Base-by-base conservation (phyloP, 331 rosid genomes). In the Prunus yedoensis region DNA sequence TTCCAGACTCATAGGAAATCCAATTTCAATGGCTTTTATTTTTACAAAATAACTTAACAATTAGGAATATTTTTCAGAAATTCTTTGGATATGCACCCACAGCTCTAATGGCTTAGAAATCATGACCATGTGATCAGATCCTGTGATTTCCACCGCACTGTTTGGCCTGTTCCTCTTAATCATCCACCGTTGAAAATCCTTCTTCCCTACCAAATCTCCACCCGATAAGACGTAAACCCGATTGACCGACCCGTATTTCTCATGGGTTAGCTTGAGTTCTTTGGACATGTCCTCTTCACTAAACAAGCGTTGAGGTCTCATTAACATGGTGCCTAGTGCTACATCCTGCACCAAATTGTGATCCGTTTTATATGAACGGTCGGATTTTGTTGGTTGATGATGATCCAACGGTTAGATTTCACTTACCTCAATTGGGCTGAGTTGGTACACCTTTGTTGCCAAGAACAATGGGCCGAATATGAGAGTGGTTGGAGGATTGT, bases 111-210 rank as follows among this genome's bases (percentile, higher is more conserved):
- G 81, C 53, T 77, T 80, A n/a, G 85, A 83, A 74, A 77, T 74
- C 85, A 85, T 77, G 72, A 75, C 73, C 79, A 77, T 74, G 64
- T 82, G 83, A 61, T 85, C 79, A 1, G 87, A 74, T 54, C 79
- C 79, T 35, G 14, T 41, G 16, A 86, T 73, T 38, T 74, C 59
- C 43, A 75, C 46, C 54, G 80, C 82, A 54, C 11, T 9, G 52
- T 75, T 3, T 13, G 88, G 89, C 35, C 62, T 78, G 41, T 86
- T 83, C 16, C 67, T 77, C 63, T 75, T 17, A 32, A 78, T 53
- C 85, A 81, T 67, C 86, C 79, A 80, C 27, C 16, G 14, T 71
- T 83, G 78, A 1, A 66, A 47, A n/a, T 71, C 66, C 9, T 27
- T 74, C 0, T 17, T 28, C 0, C 0, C 1, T 0, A 80, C 49